Evolutionary conservation across 306 rosid genomes (phyloP).

Genomic region (Citrullus colocynthis): DNA sequence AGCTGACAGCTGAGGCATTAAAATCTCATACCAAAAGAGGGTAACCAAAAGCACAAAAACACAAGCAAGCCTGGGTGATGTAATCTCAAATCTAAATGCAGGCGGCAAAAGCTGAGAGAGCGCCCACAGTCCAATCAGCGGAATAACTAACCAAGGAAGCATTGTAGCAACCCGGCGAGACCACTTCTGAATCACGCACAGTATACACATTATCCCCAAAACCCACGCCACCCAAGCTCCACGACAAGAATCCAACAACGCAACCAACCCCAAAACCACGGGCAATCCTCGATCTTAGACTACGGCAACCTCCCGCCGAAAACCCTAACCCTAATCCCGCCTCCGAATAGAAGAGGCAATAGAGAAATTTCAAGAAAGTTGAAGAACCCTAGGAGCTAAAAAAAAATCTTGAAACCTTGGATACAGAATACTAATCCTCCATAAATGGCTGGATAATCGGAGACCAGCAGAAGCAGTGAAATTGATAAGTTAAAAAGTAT

Average conservation of each 20-base stretch:
- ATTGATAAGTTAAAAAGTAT: constrained; percentile 16
- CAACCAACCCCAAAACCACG: constrained; percentile 32
- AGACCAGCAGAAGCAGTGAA: constrained; percentile 9
- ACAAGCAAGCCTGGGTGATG: constrained; percentile 89
- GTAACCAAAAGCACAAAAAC: constrained; percentile 87
- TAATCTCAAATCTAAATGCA: constrained; percentile 86
- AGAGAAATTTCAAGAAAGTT: constrained; percentile 17
- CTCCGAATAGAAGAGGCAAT: constrained; percentile 28
- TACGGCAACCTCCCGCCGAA: constrained; percentile 22
- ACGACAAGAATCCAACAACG: constrained; percentile 29
- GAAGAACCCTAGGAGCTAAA: constrained; percentile 60
- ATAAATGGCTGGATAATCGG: constrained; percentile 20
- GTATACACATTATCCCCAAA: constrained; percentile 98
- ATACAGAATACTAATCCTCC: constrained; percentile 13
- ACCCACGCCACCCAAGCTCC: constrained; percentile 41
- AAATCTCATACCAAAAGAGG: constrained; percentile 96
- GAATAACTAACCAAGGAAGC: constrained; percentile 99
- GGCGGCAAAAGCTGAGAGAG: constrained; percentile 99
- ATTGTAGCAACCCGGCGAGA: constrained; percentile 99
- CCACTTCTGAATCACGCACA: constrained; percentile 99
- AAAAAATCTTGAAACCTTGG: constrained; percentile 24
- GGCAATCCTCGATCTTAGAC: constrained; percentile 10
- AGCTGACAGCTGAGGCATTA: constrained; percentile 97
- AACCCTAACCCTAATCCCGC: constrained; percentile 41
- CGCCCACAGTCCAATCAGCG: constrained; percentile 89